phyloP scores from a whole-genome alignment of 768 basidiomycete species.

The Suillus clintonianus region DNA sequence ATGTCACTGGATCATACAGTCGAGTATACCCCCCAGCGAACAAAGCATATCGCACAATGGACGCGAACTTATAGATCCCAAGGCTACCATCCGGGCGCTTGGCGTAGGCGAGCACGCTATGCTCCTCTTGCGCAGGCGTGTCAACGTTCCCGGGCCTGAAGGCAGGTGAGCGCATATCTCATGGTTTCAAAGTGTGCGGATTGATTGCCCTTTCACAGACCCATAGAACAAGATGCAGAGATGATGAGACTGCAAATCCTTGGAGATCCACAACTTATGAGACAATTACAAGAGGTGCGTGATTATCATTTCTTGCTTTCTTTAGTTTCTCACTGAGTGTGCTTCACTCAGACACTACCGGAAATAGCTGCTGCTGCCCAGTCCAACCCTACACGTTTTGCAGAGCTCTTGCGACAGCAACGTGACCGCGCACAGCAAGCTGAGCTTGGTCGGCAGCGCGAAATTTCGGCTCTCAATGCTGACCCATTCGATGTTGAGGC shows the following conservation, averaged over 20 bases:
- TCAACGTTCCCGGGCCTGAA: slow-evolving; percentile 37
- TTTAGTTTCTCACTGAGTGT: background rate
- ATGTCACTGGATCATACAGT: slow-evolving; percentile 43
- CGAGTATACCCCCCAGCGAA: slow-evolving; percentile 68
- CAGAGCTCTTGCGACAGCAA: slow-evolving; percentile 65
- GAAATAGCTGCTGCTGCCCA: slow-evolving; percentile 76
- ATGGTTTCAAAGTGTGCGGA: background rate
- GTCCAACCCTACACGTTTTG: slow-evolving; percentile 72
- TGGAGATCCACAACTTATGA: slow-evolving; percentile 81
- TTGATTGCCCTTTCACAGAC: slow-evolving; percentile 38
- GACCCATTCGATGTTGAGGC: slow-evolving; percentile 93
- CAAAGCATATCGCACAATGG: slow-evolving; percentile 74
- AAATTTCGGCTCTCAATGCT: slow-evolving; percentile 71
- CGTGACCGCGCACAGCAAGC: slow-evolving; percentile 53
- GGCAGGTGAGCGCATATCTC: slow-evolving; percentile 34
- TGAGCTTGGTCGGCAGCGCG: slow-evolving; percentile 59
- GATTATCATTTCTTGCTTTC: background rate
- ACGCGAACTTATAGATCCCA: slow-evolving; percentile 63
- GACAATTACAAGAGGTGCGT: slow-evolving; percentile 66
- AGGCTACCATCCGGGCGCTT: slow-evolving; percentile 66
- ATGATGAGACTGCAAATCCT: slow-evolving; percentile 88
- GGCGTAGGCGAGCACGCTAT: slow-evolving; percentile 65
- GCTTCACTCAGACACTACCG: slow-evolving; percentile 66
- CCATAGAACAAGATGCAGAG: slow-evolving; percentile 80
- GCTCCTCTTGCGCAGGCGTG: slow-evolving; percentile 68